Evolutionary conservation across 352 stramenopile genomes (phyloP).

Genomic region (Phytophthora pluvialis): DNA sequence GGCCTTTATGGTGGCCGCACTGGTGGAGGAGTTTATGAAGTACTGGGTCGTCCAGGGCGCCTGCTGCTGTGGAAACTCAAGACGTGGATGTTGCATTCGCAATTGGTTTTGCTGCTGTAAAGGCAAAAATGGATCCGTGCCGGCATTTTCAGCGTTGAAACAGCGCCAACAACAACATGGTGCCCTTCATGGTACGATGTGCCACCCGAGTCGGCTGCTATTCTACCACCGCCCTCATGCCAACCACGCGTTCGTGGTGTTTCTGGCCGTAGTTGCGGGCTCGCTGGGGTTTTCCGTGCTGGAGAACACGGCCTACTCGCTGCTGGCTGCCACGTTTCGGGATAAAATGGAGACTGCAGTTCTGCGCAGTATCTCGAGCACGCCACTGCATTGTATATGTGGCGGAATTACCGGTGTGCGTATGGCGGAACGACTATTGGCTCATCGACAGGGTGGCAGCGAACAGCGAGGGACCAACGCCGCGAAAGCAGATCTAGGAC

Average conservation of each 20-base stretch:
- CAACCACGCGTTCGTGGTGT: constrained; percentile 67
- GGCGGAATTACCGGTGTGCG: constrained; percentile 68
- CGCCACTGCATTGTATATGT: constrained; percentile 69
- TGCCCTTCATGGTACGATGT: constrained; percentile 48
- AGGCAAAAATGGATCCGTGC: constrained; percentile 25
- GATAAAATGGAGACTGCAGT: constrained; percentile 47
- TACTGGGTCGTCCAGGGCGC: constrained; percentile 69
- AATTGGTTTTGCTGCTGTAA: constrained; percentile 26
- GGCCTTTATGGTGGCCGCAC: constrained; percentile 61
- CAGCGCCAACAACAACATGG: constrained; percentile 32
- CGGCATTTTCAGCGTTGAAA: constrained; percentile 35
- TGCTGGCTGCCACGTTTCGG: constrained; percentile 37
- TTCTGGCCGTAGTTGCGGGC: constrained; percentile 56
- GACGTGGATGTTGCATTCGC: constrained; percentile 9
- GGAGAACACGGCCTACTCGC: constrained; percentile 66
- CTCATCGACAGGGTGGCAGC: constrained; percentile 24
- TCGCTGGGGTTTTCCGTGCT: constrained; percentile 67
- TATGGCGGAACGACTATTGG: constrained; percentile 47
- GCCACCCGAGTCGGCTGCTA: constrained; percentile 55
- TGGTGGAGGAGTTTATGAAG: constrained; percentile 75
- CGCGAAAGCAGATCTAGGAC: constrained; percentile 27
- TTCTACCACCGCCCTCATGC: constrained; percentile 49
- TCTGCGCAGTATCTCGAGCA: constrained; percentile 50
- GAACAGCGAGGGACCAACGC: constrained; percentile 21
- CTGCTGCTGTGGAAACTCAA: constrained; percentile 44